These are phyloP conservation scores for Andrographis paniculata DNA, from an alignment of 305 asterid species.

Conservation along the genomic window DNA sequence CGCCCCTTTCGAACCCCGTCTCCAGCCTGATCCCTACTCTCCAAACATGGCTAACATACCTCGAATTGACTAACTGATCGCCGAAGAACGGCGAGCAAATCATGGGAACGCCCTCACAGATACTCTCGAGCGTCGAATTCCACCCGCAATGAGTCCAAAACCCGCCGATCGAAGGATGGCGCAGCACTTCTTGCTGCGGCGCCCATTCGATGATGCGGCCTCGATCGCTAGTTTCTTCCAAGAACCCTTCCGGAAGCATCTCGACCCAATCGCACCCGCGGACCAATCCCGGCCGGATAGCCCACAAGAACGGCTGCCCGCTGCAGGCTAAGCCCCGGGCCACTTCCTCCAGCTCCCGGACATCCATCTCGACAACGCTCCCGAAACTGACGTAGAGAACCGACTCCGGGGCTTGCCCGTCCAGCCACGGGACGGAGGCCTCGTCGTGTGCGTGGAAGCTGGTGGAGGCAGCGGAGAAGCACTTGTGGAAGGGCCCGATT, in stretches of 20 bases:
- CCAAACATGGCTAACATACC: constrained; percentile 35
- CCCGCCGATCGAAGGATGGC: constrained; percentile 9
- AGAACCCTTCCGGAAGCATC: constrained; percentile 5
- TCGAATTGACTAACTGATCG: constrained; percentile 30
- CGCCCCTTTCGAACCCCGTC: constrained; percentile 21
- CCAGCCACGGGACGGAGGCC: constrained; percentile 9
- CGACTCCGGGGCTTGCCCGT: constrained; percentile 11
- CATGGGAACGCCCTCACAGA: constrained; percentile 15
- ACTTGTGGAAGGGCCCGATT: constrained; percentile 15
- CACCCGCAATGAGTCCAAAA: constrained; percentile 16
- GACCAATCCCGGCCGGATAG: constrained; percentile 10
- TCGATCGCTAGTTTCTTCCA: background rate
- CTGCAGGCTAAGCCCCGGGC: constrained; percentile 15
- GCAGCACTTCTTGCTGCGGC: constrained; percentile 13
- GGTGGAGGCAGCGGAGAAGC: constrained; percentile 9
- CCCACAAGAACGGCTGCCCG: constrained; percentile 18
- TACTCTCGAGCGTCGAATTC: constrained; percentile 18
- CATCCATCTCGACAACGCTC: constrained; percentile 8
- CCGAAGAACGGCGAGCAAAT: constrained; percentile 34
- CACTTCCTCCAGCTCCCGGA: background rate
- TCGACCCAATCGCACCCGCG: constrained; percentile 2
- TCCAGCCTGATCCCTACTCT: constrained; percentile 29
- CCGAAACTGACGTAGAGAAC: constrained; percentile 17
- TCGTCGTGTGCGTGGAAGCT: constrained; percentile 15
- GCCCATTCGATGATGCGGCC: constrained; percentile 15